These are phyloP conservation scores for Fomitopsis palustris DNA, from an alignment of 1,284 basidiomycete genomes.

Conservation along the genomic window DNA sequence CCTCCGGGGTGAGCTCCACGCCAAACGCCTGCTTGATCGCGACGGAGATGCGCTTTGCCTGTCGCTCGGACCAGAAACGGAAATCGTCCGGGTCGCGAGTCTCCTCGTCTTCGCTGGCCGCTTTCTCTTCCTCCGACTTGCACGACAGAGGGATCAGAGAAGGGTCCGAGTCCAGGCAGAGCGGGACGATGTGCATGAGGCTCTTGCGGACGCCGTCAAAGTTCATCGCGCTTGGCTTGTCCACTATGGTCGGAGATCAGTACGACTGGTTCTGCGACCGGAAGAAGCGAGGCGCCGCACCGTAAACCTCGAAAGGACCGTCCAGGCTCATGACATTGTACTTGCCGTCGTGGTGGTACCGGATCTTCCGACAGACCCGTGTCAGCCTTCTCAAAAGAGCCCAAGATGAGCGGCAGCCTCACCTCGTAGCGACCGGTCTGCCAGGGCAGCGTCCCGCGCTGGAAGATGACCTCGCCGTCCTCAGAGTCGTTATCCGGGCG, in stretches of 20 bases:
- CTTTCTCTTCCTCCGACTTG: constrained; percentile 27
- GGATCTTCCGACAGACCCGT: constrained; percentile 41
- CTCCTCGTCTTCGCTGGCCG: constrained; percentile 27
- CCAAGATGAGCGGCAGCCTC: constrained; percentile 7
- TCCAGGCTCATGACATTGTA: constrained; percentile 91
- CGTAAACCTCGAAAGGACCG: constrained; percentile 84
- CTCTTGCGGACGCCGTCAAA: constrained; percentile 63
- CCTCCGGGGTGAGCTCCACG: constrained; percentile 86
- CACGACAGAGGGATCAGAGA: constrained; percentile 78
- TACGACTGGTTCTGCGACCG: neutral
- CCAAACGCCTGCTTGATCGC: constrained; percentile 80
- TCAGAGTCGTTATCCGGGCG: constrained; percentile 40
- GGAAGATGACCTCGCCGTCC: constrained; percentile 74
- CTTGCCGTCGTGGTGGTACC: constrained; percentile 91
- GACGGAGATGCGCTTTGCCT: constrained; percentile 83
- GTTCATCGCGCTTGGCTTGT: constrained; percentile 57
- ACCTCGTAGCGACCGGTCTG: constrained; percentile 85
- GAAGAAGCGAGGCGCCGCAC: constrained; percentile 40
- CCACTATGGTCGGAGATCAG: constrained; percentile 42
- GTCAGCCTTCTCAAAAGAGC: neutral
- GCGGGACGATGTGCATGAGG: constrained; percentile 74
- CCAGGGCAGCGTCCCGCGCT: constrained; percentile 83
- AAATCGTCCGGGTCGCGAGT: constrained; percentile 86
- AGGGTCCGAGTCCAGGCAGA: constrained; percentile 85
- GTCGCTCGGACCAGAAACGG: constrained; percentile 85